A percentile compares a stretch with the other conserved stretches of the same genome.
These are phyloP conservation scores for Candida peoriensis DNA, from an alignment of 805 yeast genomes.

Conservation along the genomic window DNA sequence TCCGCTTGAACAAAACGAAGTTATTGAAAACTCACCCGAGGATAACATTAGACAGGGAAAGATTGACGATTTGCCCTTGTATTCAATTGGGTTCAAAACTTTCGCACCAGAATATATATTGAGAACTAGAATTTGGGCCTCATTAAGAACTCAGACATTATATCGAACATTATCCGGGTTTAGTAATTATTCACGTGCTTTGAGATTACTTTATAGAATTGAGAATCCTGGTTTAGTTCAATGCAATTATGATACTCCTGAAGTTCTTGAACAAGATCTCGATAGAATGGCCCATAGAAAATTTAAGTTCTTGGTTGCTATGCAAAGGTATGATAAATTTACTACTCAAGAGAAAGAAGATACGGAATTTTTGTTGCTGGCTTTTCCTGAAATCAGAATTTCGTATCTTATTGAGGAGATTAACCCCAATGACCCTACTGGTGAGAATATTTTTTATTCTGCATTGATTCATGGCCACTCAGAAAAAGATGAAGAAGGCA, in stretches of 20 bases:
- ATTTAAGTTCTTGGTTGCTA: slow-evolving; percentile 74
- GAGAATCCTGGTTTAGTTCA: slow-evolving; percentile 56
- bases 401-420: slow-evolving; percentile 48
- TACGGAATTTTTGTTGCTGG: slow-evolving; percentile 58
- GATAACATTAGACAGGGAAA: slow-evolving; percentile 33
- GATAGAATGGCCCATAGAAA: slow-evolving; percentile 74
- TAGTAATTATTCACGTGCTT: slow-evolving; percentile 70
- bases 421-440: slow-evolving; percentile 19
- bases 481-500: slow-evolving; percentile 45
- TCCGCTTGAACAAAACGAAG: slow-evolving; percentile 24
- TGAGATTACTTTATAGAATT: slow-evolving; percentile 59
- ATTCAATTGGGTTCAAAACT: slow-evolving; percentile 67
- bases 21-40: slow-evolving; percentile 28
- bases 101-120: slow-evolving; percentile 58
- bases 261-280: slow-evolving; percentile 56
- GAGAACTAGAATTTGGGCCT: slow-evolving; percentile 85
- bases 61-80: slow-evolving; percentile 61
- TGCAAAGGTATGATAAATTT: slow-evolving; percentile 78
- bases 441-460: slow-evolving; percentile 44
- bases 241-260: slow-evolving; percentile 40
- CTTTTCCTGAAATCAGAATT: slow-evolving; percentile 64
- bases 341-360: slow-evolving; percentile 60
- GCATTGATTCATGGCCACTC: slow-evolving; percentile 63
- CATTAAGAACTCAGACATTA: slow-evolving; percentile 75
- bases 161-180: slow-evolving; percentile 83